Conservation (phyloP, 169 alveolate species). For the Prorocentrum cordatum region DNA sequence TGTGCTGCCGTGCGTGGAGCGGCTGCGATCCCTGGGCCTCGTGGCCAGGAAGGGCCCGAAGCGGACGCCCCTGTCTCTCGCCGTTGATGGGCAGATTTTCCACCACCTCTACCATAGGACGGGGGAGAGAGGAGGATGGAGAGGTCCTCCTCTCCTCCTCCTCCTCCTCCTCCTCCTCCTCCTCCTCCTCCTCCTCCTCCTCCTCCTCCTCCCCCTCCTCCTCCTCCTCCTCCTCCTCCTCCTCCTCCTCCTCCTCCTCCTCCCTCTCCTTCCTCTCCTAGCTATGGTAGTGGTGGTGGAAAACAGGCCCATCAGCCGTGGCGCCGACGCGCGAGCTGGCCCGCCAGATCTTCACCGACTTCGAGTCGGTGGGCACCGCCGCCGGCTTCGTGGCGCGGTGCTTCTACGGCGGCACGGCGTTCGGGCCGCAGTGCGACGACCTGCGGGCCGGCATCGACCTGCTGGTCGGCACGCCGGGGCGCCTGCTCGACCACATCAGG, state of each 20-base stretch:
- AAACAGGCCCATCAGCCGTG: no score
- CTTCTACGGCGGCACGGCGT: slow-evolving; percentile 35
- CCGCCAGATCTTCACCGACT: slow-evolving; percentile 45
- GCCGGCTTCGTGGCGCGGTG: slow-evolving; percentile 9
- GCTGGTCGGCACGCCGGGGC: slow-evolving; percentile 61
- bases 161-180: no score
- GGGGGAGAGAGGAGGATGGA: not conserved
- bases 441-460: slow-evolving; percentile 34
- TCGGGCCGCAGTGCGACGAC: slow-evolving; percentile 1
- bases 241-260: no score
- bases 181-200: no score
- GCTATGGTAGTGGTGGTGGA: no score
- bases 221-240: no score
- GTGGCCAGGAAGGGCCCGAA: not conserved
- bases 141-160: no score
- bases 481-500: slow-evolving; percentile 57
- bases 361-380: slow-evolving; percentile 39
- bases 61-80: not conserved
- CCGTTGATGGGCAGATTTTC: not conserved
- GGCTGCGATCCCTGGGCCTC: not conserved
- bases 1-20: slow-evolving; percentile 52
- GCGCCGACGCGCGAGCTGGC: slow-evolving; percentile 52
- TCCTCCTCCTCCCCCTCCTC: no score
- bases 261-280: no score
- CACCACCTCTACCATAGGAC: not conserved